Percentiles rank a stretch among this genome's conserved stretches.
Evolutionary conservation across 1,139 yeast genomes (phyloP).

Genomic region (Geotrichum phurueaensis): DNA sequence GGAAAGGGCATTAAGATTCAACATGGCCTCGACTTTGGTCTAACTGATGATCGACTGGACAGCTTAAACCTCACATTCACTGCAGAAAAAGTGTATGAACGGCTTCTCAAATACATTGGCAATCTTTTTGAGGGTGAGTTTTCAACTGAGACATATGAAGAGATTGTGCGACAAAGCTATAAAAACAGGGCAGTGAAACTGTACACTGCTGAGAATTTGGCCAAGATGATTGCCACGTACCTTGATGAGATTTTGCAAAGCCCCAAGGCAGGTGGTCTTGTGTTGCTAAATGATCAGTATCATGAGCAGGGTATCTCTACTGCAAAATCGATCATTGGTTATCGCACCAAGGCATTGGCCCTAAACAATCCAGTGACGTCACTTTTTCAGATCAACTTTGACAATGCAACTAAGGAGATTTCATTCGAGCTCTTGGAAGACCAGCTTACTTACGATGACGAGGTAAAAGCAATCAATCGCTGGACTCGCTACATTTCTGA

Average conservation of each 20-base stretch:
- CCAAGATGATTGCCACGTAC: slow-evolving; percentile 84
- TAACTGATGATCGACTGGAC: slow-evolving; percentile 72
- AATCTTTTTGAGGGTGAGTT: slow-evolving; percentile 81
- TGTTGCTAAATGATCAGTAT: slow-evolving; percentile 76
- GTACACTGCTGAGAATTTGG: slow-evolving; percentile 88
- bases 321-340: slow-evolving; percentile 80
- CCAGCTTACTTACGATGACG: slow-evolving; percentile 80
- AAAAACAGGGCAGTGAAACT: slow-evolving; percentile 87
- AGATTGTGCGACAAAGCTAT: slow-evolving; percentile 88
- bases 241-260: slow-evolving; percentile 75
- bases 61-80: slow-evolving; percentile 71
- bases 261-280: slow-evolving; percentile 69
- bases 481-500: not conserved
- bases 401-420: slow-evolving; percentile 49
- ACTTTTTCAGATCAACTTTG: slow-evolving; percentile 79
- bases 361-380: slow-evolving; percentile 80
- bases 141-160: slow-evolving; percentile 95
- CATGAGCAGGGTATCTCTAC: slow-evolving; percentile 50
- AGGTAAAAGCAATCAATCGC: slow-evolving; percentile 45
- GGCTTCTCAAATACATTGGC: slow-evolving; percentile 65
- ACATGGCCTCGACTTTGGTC: slow-evolving; percentile 82
- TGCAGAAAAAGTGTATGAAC: slow-evolving; percentile 69
- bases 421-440: slow-evolving; percentile 77
- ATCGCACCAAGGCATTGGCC: slow-evolving; percentile 80
- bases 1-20: slow-evolving; percentile 54